Evolutionary conservation across 2,329 filamentous ascomycete species (phyloP).

Genomic region (Leptosphaerulina australis): DNA sequence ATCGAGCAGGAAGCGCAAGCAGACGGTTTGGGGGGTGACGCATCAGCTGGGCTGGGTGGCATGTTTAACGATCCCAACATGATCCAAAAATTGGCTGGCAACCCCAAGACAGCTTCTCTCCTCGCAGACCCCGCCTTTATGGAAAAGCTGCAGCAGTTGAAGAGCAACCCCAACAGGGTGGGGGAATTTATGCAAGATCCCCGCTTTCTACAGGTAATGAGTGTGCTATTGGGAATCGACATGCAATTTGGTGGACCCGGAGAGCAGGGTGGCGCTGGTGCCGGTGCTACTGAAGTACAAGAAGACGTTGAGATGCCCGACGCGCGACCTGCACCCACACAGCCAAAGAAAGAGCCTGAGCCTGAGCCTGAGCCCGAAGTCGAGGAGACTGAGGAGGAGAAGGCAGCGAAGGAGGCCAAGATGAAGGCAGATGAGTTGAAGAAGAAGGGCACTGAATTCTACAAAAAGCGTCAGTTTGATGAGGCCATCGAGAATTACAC

Average conservation of each 20-base stretch:
- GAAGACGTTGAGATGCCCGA: slow-evolving; percentile 83
- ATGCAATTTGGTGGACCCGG: slow-evolving; percentile 72
- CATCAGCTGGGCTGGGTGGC: slow-evolving; percentile 76
- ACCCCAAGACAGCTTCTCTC: slow-evolving; percentile 87
- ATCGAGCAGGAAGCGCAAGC: slow-evolving; percentile 76
- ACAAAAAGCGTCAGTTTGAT: slow-evolving; percentile 98
- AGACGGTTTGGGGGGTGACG: slow-evolving; percentile 68
- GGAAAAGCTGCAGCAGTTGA: slow-evolving; percentile 81
- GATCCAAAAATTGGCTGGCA: slow-evolving; percentile 85
- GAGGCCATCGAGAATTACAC: slow-evolving; percentile 91
- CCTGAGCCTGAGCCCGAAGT: slow-evolving; percentile 72
- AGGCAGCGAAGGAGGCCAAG: slow-evolving; percentile 87
- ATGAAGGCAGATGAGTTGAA: slow-evolving; percentile 94
- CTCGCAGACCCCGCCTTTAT: slow-evolving; percentile 88
- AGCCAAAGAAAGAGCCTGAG: slow-evolving; percentile 54
- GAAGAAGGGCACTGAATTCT: slow-evolving; percentile 88
- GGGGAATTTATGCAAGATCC: slow-evolving; percentile 86
- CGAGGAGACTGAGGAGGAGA: slow-evolving; percentile 83
- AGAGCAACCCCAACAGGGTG: slow-evolving; percentile 78
- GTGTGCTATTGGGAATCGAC: slow-evolving; percentile 90
- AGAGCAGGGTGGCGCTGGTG: slow-evolving; percentile 50
- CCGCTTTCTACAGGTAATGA: slow-evolving; percentile 90
- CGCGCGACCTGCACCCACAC: slow-evolving; percentile 60
- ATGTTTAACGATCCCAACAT: slow-evolving; percentile 96
- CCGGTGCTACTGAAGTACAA: slow-evolving; percentile 58